Evolutionary conservation across 257 asterid genomes (phyloP).

Genomic region (Verbena officinalis): DNA sequence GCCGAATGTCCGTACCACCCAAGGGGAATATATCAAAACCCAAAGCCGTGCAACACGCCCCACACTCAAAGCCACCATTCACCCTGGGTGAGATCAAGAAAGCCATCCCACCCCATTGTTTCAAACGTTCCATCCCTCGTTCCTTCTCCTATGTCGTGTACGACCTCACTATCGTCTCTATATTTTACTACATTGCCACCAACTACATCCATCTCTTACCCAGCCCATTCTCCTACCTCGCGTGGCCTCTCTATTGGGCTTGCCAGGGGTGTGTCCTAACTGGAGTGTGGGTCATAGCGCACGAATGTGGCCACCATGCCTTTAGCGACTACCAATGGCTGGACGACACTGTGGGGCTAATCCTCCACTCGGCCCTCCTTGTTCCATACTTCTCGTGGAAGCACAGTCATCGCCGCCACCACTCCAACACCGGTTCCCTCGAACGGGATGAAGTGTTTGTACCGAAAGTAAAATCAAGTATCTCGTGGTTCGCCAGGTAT

Average conservation of each 20-base stretch:
- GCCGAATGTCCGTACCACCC: slow-evolving; percentile 64
- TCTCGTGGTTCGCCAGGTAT: slow-evolving; percentile 45
- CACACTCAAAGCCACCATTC: slow-evolving; percentile 74
- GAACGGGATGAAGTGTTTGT: slow-evolving; percentile 87
- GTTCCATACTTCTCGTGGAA: slow-evolving; percentile 57
- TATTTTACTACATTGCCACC: slow-evolving; percentile 68
- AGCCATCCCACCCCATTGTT: slow-evolving; percentile 90
- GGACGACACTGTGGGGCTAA: slow-evolving; percentile 54
- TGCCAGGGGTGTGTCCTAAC: slow-evolving; percentile 77
- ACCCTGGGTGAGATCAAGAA: slow-evolving; percentile 72
- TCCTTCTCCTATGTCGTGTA: slow-evolving; percentile 70
- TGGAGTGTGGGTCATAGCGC: slow-evolving; percentile 51
- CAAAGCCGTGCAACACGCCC: slow-evolving; percentile 55
- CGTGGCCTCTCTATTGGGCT: slow-evolving; percentile 72
- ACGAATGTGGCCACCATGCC: slow-evolving; percentile 67
- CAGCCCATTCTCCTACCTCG: slow-evolving; percentile 49
- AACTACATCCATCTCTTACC: slow-evolving; percentile 63
- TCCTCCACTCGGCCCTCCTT: slow-evolving; percentile 46
- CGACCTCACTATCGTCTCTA: slow-evolving; percentile 57
- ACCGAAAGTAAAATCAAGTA: slow-evolving; percentile 52
- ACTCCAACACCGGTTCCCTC: slow-evolving; percentile 71
- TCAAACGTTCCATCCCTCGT: slow-evolving; percentile 74
- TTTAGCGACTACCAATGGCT: slow-evolving; percentile 68
- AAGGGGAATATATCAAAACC: slow-evolving; percentile 49
- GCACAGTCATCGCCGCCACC: slow-evolving; percentile 64